phyloP scores from a whole-genome alignment of 306 rosid genomes.

The Ammopiptanthus mongolicus region DNA sequence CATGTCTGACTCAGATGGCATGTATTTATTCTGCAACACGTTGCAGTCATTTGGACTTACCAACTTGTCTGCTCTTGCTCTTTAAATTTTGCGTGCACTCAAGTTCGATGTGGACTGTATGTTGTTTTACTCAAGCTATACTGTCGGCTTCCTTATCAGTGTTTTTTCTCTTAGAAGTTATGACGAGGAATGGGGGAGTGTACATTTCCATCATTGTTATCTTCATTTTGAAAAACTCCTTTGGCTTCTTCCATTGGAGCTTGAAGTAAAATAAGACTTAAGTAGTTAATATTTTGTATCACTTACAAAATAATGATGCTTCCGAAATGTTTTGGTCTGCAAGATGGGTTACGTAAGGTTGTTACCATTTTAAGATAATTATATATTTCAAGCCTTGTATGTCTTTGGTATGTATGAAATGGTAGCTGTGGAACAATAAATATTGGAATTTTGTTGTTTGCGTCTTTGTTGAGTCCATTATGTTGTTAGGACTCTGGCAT shows the following conservation, averaged over 20 bases:
- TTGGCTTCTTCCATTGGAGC: not conserved
- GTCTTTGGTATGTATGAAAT: not conserved
- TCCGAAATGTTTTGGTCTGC: slow-evolving; percentile 10
- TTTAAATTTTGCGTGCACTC: slow-evolving; percentile 12
- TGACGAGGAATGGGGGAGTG: not conserved
- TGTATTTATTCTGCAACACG: not conserved
- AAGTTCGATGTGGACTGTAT: not conserved
- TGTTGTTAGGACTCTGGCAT: not conserved
- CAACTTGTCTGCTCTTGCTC: not conserved
- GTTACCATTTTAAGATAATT: not conserved
- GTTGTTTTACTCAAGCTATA: slow-evolving; percentile 19
- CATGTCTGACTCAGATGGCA: slow-evolving; percentile 18
- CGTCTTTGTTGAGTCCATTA: not conserved
- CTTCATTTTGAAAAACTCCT: slow-evolving; percentile 2
- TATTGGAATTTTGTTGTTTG: not conserved
- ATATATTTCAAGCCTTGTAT: not conserved
- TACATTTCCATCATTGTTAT: slow-evolving; percentile 1
- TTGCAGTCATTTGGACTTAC: slow-evolving; percentile 15
- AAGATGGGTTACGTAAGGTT: not conserved
- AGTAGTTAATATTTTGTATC: slow-evolving; percentile 1
- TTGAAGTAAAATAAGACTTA: slow-evolving; percentile 10
- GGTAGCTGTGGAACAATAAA: not conserved
- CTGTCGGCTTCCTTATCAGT: slow-evolving; percentile 16
- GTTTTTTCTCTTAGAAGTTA: not conserved
- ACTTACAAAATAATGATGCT: not conserved